A percentile compares a stretch with the other conserved stretches of the same genome.
phyloP scores from a whole-genome alignment of 2,329 filamentous ascomycete species.

The Trematosphaeria pertusa region DNA sequence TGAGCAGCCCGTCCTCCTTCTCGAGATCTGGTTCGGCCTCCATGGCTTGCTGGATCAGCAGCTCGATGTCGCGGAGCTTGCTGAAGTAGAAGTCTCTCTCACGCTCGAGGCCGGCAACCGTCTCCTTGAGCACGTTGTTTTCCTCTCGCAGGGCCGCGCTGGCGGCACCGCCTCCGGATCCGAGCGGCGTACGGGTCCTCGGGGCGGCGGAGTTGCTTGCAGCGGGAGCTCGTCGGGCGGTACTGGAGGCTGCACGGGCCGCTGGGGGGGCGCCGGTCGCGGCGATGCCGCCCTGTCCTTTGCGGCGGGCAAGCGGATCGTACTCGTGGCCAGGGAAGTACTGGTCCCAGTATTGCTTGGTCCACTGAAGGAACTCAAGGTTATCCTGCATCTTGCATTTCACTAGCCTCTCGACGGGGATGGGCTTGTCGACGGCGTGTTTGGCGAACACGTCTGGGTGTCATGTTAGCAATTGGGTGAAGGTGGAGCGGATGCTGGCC shows the following conservation, averaged over 20 bases:
- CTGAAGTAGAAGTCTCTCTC: conserved; percentile 99
- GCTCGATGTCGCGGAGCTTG: conserved; percentile 95
- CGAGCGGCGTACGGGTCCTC: conserved; percentile 49
- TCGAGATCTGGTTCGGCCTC: conserved; percentile 93
- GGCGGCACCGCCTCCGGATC: conserved; percentile 60
- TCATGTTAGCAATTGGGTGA: conserved; percentile 13
- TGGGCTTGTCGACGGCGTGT: conserved; percentile 86
- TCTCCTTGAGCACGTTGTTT: conserved; percentile 90
- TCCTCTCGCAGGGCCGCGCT: conserved; percentile 80
- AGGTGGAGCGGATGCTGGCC: neutral
- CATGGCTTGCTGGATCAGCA: conserved; percentile 90
- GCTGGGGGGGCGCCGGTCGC: conserved; percentile 52
- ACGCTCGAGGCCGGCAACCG: conserved; percentile 90
- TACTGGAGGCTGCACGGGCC: conserved; percentile 60
- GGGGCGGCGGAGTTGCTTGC: conserved; percentile 49
- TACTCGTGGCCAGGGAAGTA: conserved; percentile 98
- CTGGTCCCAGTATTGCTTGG: conserved; percentile 96
- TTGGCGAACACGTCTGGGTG: conserved; percentile 78
- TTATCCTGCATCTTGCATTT: conserved; percentile 99
- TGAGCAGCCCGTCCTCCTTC: conserved; percentile 91
- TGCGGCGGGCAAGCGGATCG: conserved; percentile 85
- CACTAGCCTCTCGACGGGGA: conserved; percentile 85
- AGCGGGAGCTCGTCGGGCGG: conserved; percentile 53
- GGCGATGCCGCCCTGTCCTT: conserved; percentile 71
- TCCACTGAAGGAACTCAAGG: conserved; percentile 97